A percentile compares a stretch with the other conserved stretches of the same genome.
Evolutionary conservation across 768 basidiomycete species (phyloP).

Genomic region (Calocera viscosa): DNA sequence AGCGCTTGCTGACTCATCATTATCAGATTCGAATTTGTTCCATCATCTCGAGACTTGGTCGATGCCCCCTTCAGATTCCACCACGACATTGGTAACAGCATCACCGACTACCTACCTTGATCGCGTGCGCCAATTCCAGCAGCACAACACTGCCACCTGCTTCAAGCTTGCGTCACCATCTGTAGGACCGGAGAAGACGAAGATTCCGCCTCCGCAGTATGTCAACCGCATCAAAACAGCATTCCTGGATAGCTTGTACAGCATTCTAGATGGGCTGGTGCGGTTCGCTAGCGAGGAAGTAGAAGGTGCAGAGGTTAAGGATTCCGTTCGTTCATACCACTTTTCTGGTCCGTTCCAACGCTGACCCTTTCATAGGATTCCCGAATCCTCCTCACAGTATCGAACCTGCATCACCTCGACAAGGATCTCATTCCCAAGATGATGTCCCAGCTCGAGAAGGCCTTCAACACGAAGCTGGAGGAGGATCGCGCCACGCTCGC

Average conservation of each 20-base stretch:
- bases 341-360: constrained; percentile 11
- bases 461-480: constrained; percentile 56
- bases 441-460: constrained; percentile 64
- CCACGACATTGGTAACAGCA: constrained; percentile 29
- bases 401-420: constrained; percentile 72
- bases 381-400: constrained; percentile 74
- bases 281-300: constrained; percentile 62
- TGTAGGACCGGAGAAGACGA: constrained; percentile 41
- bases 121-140: constrained; percentile 71
- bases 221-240: constrained; percentile 67
- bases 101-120: constrained; percentile 61
- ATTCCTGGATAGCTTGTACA: constrained; percentile 75
- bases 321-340: constrained; percentile 18
- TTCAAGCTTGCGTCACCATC: constrained; percentile 70
- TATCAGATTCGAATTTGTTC: constrained; percentile 65
- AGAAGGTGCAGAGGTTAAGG: constrained; percentile 18
- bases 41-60: constrained; percentile 82
- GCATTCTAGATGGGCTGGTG: constrained; percentile 75
- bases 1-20: constrained; percentile 13
- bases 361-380: constrained; percentile 45
- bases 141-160: constrained; percentile 58
- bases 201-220: constrained; percentile 47
- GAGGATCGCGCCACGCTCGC: constrained; percentile 66
- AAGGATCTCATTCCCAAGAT: constrained; percentile 60
- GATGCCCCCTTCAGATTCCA: constrained; percentile 33